phyloP scores from a whole-genome alignment of 2,329 filamentous ascomycete species.

The Pseudocercospora vitis region DNA sequence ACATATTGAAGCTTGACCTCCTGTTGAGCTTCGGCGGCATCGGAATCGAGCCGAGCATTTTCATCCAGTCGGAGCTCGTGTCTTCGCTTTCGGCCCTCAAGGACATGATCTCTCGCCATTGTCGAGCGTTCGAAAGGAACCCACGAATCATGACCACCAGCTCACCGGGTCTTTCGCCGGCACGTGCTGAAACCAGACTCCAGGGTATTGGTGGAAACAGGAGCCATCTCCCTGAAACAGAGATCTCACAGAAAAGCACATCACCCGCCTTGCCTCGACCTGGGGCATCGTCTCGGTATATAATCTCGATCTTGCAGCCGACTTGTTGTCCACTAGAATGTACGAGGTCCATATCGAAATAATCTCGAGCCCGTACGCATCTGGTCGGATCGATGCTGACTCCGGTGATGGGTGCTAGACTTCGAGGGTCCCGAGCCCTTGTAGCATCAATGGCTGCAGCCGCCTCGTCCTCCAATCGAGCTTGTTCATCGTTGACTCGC shows the following conservation, averaged over 20 bases:
- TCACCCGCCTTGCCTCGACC: conserved; percentile 71
- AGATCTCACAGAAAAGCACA: conserved; percentile 89
- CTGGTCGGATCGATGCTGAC: conserved; percentile 72
- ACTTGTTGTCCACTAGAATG: conserved; percentile 90
- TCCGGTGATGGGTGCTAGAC: conserved; percentile 67
- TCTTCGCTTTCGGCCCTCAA: conserved; percentile 74
- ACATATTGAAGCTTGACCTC: conserved; percentile 52
- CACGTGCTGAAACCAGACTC: conserved; percentile 73
- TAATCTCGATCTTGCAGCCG: conserved; percentile 82
- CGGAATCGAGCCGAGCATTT: conserved; percentile 71
- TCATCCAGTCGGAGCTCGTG: conserved; percentile 80
- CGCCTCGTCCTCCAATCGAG: conserved; percentile 78
- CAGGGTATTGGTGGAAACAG: conserved; percentile 86
- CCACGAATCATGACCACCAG: conserved; percentile 87
- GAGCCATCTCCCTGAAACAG: conserved; percentile 73
- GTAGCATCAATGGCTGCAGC: conserved; percentile 80
- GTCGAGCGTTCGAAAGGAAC: conserved; percentile 56
- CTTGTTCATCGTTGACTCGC: conserved; percentile 69
- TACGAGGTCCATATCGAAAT: conserved; percentile 78
- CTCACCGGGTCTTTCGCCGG: conserved; percentile 68
- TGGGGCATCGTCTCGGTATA: conserved; percentile 77
- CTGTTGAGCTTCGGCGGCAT: conserved; percentile 57
- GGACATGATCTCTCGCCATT: conserved; percentile 85
- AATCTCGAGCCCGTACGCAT: conserved; percentile 85
- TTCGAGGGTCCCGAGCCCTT: conserved; percentile 75